Base-by-base conservation (phyloP, 768 basidiomycete genomes). In the Hygrophoropsis aurantiaca region DNA sequence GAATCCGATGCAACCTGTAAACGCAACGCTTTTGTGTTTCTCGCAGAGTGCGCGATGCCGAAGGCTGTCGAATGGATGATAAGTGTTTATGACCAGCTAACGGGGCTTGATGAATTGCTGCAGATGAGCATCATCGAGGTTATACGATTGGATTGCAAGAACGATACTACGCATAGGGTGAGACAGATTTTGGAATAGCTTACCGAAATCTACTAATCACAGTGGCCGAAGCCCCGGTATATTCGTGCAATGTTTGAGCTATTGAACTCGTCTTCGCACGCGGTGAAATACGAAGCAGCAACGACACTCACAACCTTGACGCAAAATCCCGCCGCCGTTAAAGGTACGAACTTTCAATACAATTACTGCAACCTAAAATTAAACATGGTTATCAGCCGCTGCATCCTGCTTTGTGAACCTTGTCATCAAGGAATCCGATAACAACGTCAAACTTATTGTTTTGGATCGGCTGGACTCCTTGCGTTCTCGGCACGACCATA, bases 361-460 rank as follows among this genome's bases (percentile, higher is more conserved):
- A 35, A 25, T 30, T 10, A 9, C 3, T 8, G 20, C 24, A 9
- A 30, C 13, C 27, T 30, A 30, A 49, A 44, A 38, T 18, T 45
- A 54, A 49, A 10, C 11, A 19, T 26, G 38, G 46, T 16, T 27
- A 32, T 41, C 49, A 95, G 94, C 95, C 52, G 89, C 94, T 40
- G 94, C 94, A 3, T 81, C 85, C 8, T 88, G 81, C 54, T 84
- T 95, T 53, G 90, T 97, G 58, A 88, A 82, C 54, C 81, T 98
- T 38, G 85, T 94, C 50, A 77, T 87, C 65, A 95, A 94, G 70
- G 95, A 98, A 68, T 92, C 94, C 2, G 95, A 98, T 71, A 99
- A 98, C 71, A 99, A 99, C 58, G 95, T 97, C 67, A 98, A 97
- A 68, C 80, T 97, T 37, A 98, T 98, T 49, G 95, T 98, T 15